Evolutionary conservation across 148 eudicot genomes (phyloP), one percentile per base, ranked within the genome.

Genomic region (Fagopyrum homotropicum): DNA sequence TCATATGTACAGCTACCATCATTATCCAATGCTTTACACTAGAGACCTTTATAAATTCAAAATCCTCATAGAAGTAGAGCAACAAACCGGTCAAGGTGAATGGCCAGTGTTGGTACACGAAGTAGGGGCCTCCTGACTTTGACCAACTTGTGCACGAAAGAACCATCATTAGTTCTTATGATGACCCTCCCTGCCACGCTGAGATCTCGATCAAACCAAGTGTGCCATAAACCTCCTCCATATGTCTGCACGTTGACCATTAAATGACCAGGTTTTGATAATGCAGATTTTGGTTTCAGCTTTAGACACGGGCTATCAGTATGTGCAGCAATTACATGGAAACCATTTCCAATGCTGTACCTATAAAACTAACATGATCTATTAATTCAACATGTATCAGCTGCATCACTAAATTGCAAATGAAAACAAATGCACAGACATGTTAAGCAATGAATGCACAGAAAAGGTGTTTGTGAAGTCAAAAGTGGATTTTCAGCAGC

Each of bases 201-300:
- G 60, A 94, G 80, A 82, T 94, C 98, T 80, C 98, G 83, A 55
- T 94, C 98, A 83, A 89, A 94, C 98, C 98, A 94, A 74, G 98
- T 94, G 77, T 94, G 88, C 98, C 98, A 94, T 79, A 94, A 86
- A 77, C 98, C 98, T 82, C 89, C 85, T 82, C 98, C 98, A 84
- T 91, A 94, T 29, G 96, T 94, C 85, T 94, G 97, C 80, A 94
- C 98, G 76, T 90, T 94, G 66, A 91, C 87, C 98, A 91, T 94
- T 63, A 86, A 88, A 87, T 88, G 90, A 45, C 97, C 93, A 75
- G 89, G 83, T 80, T 94, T 94, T 79, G 93, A 82, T 46, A 93
- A 94, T 74, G 97, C 96, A 46, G 96, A 94, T 72, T 88, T 88
- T 55, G 98, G 98, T 80, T 94, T 94, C 72, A 94, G 82, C 79